Percentiles rank a stretch among this genome's conserved stretches.
Evolutionary conservation across 106 monocot species (phyloP).

Genomic region (Amphibolis antarctica): DNA sequence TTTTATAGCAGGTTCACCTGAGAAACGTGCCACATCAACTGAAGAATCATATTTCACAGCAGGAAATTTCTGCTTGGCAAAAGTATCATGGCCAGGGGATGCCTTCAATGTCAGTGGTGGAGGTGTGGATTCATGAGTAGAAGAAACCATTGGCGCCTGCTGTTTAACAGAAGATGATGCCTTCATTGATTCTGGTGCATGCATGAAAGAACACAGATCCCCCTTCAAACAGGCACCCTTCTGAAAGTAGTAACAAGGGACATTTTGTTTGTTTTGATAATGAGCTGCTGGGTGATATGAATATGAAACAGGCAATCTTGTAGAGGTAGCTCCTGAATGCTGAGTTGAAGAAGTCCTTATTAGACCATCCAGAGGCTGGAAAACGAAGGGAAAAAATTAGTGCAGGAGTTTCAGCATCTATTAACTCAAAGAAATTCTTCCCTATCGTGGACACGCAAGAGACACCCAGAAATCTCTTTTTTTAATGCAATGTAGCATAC

Average conservation of each 20-base stretch:
- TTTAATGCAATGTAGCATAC: too few relatives aligned
- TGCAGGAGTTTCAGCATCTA: too few relatives aligned
- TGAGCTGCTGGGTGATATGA: constrained; percentile 8
- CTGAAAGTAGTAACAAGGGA: constrained; percentile 57
- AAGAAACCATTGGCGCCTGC: background rate
- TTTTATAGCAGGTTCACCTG: constrained; percentile 6
- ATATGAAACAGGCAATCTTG: background rate
- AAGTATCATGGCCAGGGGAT: constrained; percentile 11
- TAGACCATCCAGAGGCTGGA: constrained; percentile 71
- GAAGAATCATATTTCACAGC: constrained; percentile 2
- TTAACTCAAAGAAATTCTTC: too few relatives aligned
- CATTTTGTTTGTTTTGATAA: constrained; percentile 32
- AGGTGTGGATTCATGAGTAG: background rate
- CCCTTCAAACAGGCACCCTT: constrained; percentile 59
- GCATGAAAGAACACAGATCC: constrained; percentile 43
- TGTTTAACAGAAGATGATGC: constrained; percentile 7
- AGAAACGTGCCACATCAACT: background rate
- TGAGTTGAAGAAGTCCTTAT: constrained; percentile 14
- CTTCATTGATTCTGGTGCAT: constrained; percentile 8
- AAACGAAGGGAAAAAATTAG: too few relatives aligned
- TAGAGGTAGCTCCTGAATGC: background rate
- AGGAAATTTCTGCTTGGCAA: constrained; percentile 15
- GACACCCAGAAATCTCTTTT: too few relatives aligned
- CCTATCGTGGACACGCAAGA: too few relatives aligned
- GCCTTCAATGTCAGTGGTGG: constrained; percentile 1